A percentile compares a stretch with the other conserved stretches of the same genome.
Evolutionary conservation across 2,329 filamentous ascomycete genomes (phyloP).

Genomic region (Monosporascus cannonballus): DNA sequence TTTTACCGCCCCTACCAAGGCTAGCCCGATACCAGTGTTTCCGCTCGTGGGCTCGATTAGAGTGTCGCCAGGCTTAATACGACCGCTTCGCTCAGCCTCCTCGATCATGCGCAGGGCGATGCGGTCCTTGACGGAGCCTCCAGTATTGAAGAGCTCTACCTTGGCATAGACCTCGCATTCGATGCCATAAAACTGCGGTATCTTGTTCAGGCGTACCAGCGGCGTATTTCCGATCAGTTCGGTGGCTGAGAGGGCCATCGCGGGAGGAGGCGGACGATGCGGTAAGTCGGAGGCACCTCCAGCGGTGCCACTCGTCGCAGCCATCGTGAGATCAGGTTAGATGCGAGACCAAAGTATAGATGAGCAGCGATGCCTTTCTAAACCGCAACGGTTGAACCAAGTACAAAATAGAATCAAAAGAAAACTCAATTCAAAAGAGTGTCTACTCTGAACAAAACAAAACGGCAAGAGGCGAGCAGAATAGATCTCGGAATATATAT

Average conservation of each 20-base stretch:
- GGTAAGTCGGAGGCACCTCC: conserved; percentile 16
- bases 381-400: background rate
- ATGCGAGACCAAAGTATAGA: background rate
- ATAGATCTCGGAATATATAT: background rate
- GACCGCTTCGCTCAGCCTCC: conserved; percentile 81
- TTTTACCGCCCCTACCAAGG: conserved; percentile 90
- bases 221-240: conserved; percentile 94
- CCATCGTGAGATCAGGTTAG: conserved; percentile 7
- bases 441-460: background rate
- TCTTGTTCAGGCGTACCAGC: conserved; percentile 87
- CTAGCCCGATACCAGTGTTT: conserved; percentile 95
- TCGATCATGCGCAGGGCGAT: conserved; percentile 98
- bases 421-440: too few species aligned
- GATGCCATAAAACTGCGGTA: conserved; percentile 85
- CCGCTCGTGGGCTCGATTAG: conserved; percentile 97
- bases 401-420: background rate
- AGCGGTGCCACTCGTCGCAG: conserved; percentile 11
- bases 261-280: conserved; percentile 21
- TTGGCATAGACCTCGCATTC: conserved; percentile 87
- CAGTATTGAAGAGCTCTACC: conserved; percentile 88
- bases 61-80: conserved; percentile 95
- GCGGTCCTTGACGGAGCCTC: conserved; percentile 88
- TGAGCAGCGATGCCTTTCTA: background rate
- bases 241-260: conserved; percentile 55
- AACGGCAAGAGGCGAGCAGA: background rate